Evolutionary conservation across 139 green algal genomes (phyloP), one percentile per base, ranked within the genome.

Genomic region (Ostreobium quekettii): DNA sequence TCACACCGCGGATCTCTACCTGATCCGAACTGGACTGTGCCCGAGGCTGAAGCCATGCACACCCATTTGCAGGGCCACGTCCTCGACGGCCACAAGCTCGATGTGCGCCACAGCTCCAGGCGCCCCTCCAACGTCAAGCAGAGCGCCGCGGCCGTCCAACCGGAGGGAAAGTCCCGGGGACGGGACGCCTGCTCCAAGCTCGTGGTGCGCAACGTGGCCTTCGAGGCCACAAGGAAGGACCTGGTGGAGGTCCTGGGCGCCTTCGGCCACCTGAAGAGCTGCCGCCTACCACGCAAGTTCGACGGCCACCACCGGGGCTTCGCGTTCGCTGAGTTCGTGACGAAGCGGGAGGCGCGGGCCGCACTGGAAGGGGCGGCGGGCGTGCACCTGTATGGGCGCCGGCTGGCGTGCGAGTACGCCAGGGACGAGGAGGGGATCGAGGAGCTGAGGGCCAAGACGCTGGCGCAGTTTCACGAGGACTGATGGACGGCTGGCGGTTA

Each of bases 151-250:
- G 60, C 33, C 38, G 70, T 28, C 33, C 2, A 70, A 53, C 38
- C 46, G 35, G n/a, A 65, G 6, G 67, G 63, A 42, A 65, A 72
- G 47, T 58, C 42, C 4, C 48, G 57, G 38, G 70, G 58, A 11
- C 61, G 70, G 46, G 31, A 48, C 4, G 42, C 47, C 30, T 68
- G 69, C 19, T 82, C 80, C 33, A 97, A 97, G 79, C 64, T 98
- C 35, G 77, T 98, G 4, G 84, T 98, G n/a, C 87, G 91, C 42
- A 99, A 99, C 77, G 78, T 99, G 60, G 91, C 94, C 0, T 99
- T 99, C 73, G 90, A 99, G 75, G 91, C 92, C 1, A 97, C 90
- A 1, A 6, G 0, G 48, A 0, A 91, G 68, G 95, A 99, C 71
- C 57, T 99, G 4, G 73, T 85, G 74, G 79, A 76, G 1, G 78